A percentile compares a stretch with the other conserved stretches of the same genome.
Evolutionary conservation across 2,329 filamentous ascomycete genomes (phyloP).

Genomic region (Xylaria arbuscula): DNA sequence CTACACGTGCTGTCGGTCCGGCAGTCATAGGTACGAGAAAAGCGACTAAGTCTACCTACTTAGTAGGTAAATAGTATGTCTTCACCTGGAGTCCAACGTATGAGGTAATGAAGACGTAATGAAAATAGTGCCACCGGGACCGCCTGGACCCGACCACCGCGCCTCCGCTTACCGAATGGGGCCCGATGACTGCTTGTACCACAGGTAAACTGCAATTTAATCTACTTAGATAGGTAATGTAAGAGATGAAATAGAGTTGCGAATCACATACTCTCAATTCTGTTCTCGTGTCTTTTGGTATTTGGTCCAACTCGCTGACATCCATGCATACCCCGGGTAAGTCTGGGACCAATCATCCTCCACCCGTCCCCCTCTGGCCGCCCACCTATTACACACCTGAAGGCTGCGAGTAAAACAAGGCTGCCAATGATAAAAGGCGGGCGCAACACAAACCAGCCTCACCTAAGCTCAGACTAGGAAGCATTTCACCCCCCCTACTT

Average conservation of each 20-base stretch:
- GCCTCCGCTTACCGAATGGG: slow-evolving; percentile 29
- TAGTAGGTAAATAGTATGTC: no score
- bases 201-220: neutral
- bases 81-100: slow-evolving; percentile 28
- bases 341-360: neutral
- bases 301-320: neutral
- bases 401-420: slow-evolving; percentile 18
- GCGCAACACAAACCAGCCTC: slow-evolving; percentile 22
- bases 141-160: neutral
- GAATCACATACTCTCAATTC: neutral
- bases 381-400: neutral
- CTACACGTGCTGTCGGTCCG: no score
- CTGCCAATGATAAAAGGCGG: slow-evolving; percentile 18
- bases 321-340: neutral
- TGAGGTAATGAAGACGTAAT: slow-evolving; percentile 51
- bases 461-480: neutral
- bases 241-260: neutral
- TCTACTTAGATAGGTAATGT: neutral
- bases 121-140: slow-evolving; percentile 29
- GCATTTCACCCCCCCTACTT: neutral
- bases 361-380: neutral
- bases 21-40: no score
- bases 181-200: slow-evolving; percentile 22
- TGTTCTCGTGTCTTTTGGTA: neutral
- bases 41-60: no score